These are phyloP conservation scores for Dryas octopetala DNA, from an alignment of 306 rosid genomes.

Conservation along the genomic window DNA sequence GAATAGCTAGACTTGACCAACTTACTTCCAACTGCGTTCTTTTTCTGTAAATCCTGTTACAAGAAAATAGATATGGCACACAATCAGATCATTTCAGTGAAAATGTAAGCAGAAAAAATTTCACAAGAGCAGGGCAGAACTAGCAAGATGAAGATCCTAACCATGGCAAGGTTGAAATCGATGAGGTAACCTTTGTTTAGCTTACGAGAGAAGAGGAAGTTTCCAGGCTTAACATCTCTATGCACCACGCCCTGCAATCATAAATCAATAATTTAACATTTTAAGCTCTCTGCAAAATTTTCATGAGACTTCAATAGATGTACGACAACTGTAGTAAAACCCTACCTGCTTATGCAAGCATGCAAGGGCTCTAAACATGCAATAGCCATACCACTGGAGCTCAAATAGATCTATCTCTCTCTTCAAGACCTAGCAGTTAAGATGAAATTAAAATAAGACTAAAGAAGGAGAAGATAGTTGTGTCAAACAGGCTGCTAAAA, in stretches of 20 bases:
- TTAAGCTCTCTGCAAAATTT: neutral
- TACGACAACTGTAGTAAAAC: neutral
- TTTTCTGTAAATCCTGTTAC: constrained; percentile 40
- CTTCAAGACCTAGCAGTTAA: constrained; percentile 16
- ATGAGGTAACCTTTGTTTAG: constrained; percentile 21
- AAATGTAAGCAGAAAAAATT: neutral
- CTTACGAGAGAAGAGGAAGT: constrained; percentile 21
- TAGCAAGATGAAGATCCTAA: constrained; percentile 18
- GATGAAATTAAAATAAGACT: constrained; percentile 5
- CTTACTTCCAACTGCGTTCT: constrained; percentile 57
- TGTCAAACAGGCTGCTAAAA: neutral
- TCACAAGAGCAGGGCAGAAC: neutral
- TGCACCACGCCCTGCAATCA: constrained; percentile 22
- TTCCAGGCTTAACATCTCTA: constrained; percentile 29
- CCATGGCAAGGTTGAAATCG: constrained; percentile 27
- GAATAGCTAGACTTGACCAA: constrained; percentile 9
- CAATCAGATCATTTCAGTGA: neutral
- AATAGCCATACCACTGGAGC: constrained; percentile 31
- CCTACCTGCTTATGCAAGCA: constrained; percentile 29
- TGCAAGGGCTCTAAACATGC: constrained; percentile 24
- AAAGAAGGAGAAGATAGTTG: neutral
- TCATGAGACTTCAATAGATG: neutral
- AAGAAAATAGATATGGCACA: constrained; percentile 4
- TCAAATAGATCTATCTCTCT: constrained; percentile 15
- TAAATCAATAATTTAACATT: neutral